These are phyloP conservation scores for Erodium maritimum DNA, from an alignment of 345 rosid genomes.

Conservation along the genomic window DNA sequence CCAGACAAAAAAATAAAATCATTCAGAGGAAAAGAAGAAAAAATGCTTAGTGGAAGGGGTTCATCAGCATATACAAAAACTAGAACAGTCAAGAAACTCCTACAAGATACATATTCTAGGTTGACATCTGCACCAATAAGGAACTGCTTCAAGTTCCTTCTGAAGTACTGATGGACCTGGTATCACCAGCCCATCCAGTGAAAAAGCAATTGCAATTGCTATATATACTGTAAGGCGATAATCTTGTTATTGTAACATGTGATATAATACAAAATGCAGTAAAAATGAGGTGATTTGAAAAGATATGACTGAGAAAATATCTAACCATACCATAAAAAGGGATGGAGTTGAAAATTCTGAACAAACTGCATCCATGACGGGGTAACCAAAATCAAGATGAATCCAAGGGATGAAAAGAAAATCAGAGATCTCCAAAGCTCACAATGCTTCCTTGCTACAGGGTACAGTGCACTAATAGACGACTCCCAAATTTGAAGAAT, in stretches of 20 bases:
- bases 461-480: conserved; percentile 11
- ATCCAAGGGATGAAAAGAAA: conserved; percentile 46
- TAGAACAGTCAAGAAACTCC: no score
- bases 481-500: conserved; percentile 22
- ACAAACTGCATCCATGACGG: conserved; percentile 89
- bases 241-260: neutral
- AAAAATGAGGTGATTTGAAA: neutral
- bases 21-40: no score
- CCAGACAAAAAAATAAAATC: no score
- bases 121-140: no score
- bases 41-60: no score
- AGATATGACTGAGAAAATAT: neutral
- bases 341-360: conserved; percentile 66
- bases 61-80: no score
- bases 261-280: neutral
- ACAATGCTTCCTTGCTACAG: conserved; percentile 20
- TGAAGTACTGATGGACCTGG: no score
- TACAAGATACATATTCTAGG: no score
- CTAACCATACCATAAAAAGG: conserved; percentile 53
- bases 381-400: conserved; percentile 28
- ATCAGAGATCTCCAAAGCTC: conserved; percentile 38
- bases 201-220: neutral
- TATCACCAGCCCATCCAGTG: no score
- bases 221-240: neutral
- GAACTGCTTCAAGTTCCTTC: no score